Conservation (phyloP, 2,329 filamentous ascomycete species). For the Aspergillus vadensis region DNA sequence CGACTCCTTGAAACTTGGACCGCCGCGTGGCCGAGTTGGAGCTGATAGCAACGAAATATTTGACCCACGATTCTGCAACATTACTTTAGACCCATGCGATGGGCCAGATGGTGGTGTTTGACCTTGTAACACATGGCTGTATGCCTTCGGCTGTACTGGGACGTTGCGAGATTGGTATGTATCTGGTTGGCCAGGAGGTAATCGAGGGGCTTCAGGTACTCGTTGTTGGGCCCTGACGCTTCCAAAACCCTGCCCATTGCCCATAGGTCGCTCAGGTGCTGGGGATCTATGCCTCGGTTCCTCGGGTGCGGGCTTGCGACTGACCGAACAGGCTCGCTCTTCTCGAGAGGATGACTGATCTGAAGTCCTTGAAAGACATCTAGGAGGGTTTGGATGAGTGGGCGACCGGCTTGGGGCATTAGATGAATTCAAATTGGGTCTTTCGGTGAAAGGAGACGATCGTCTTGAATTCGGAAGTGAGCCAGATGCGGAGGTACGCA, state of each 20-base stretch:
- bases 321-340: conserved; percentile 13
- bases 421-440: conserved; percentile 45
- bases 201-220: conserved; percentile 11
- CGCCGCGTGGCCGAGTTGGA: conserved; percentile 51
- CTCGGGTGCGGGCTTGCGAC: conserved; percentile 14
- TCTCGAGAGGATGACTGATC: conserved; percentile 16
- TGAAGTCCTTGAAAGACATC: conserved; percentile 24
- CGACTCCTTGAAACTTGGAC: conserved; percentile 36
- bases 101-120: conserved; percentile 42
- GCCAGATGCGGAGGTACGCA: conserved; percentile 54
- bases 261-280: conserved; percentile 18
- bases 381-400: conserved; percentile 23
- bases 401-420: conserved; percentile 35
- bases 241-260: conserved; percentile 18
- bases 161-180: conserved; percentile 25
- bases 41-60: conserved; percentile 47
- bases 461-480: conserved; percentile 61
- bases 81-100: conserved; percentile 38
- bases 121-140: conserved; percentile 21
- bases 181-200: conserved; percentile 19
- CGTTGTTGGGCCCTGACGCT: conserved; percentile 8
- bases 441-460: conserved; percentile 62
- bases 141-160: conserved; percentile 36
- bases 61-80: conserved; percentile 40
- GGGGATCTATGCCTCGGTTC: conserved; percentile 20